phyloP scores from a whole-genome alignment of 305 asterid species.

The Fraxinus xanthoxyloides region DNA sequence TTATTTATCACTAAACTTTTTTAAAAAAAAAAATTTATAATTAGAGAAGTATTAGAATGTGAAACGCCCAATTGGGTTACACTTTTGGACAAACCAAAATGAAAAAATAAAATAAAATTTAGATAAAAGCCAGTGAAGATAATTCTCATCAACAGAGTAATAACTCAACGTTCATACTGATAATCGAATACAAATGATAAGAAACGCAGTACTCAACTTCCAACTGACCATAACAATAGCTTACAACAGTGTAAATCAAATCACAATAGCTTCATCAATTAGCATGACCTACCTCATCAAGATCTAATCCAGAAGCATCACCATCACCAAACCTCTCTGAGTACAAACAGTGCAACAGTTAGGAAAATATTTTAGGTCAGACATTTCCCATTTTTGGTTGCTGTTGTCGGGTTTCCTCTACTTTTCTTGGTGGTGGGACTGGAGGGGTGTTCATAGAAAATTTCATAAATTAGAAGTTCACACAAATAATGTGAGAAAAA shows the following conservation, averaged over 20 bases:
- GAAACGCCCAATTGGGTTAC: neutral
- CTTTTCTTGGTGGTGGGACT: neutral
- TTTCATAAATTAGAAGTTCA: neutral
- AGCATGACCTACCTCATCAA: conserved; percentile 72
- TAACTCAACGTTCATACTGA: neutral
- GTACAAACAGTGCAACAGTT: conserved; percentile 28
- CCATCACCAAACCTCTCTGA: conserved; percentile 99
- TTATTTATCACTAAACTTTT: neutral
- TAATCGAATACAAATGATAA: neutral
- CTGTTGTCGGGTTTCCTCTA: neutral
- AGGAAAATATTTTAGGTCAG: conserved; percentile 1
- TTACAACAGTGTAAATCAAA: neutral
- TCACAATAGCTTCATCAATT: neutral
- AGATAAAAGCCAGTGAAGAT: neutral
- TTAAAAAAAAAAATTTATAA: neutral
- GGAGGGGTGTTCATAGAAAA: neutral
- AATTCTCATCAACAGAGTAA: neutral
- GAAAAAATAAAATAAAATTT: neutral
- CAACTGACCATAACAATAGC: neutral
- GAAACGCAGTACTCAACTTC: neutral
- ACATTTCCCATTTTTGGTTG: conserved; percentile 3
- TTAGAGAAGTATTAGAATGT: neutral
- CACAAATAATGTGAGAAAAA: neutral
- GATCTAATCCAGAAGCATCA: conserved; percentile 89
- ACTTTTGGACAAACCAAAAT: neutral